Evolutionary conservation across 192 early-diverging fungal species (phyloP), one percentile per base, ranked within the genome.

Genomic region (Helicostylum pulchrum): DNA sequence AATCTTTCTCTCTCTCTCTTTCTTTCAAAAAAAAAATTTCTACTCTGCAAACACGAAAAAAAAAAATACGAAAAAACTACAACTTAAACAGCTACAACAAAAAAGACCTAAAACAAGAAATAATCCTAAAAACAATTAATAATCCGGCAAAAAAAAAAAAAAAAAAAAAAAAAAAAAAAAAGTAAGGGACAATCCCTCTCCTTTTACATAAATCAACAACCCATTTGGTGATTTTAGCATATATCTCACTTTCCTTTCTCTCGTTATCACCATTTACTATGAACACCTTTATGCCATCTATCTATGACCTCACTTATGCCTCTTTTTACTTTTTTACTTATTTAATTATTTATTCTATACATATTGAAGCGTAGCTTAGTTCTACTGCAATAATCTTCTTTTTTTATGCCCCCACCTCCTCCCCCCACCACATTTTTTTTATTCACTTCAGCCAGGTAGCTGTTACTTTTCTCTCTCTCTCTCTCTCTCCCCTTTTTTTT

Each of bases 361-460:
- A 32, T 36, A 56, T 32, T 56, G 54, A 36, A 32, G 54, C 34
- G 34, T 56, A 56, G 54, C 31, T 32, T 56, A 56, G 36, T 39
- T 4, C 54, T 56, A 19, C 54, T 56, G 54, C 32, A 56, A n/a
- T 56, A 39, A 39, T n/a, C 9, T 34, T 17, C 26, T 26, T n/a
- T 26, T n/a, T 7, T 30, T 14, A n/a, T 15, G 3, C 53, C 53
- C 54, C 54, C 34, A n/a, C n/a, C n/a, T n/a, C n/a, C n/a, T n/a
- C n/a, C n/a, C n/a, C n/a, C n/a, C n/a, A n/a, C n/a, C n/a, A n/a
- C n/a, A n/a, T n/a, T 56, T 36, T 56, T 30, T 56, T 32, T 36
- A 7, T 56, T 56, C 17, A 39, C 34, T 19, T 39, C 54, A 34
- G 54, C 54, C 54, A 56, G 54, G 54, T 56, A 56, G 54, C 54